Evolutionary conservation across 495 filamentous ascomycete species (phyloP).

Genomic region (Hapsidospora chrysogenum): DNA sequence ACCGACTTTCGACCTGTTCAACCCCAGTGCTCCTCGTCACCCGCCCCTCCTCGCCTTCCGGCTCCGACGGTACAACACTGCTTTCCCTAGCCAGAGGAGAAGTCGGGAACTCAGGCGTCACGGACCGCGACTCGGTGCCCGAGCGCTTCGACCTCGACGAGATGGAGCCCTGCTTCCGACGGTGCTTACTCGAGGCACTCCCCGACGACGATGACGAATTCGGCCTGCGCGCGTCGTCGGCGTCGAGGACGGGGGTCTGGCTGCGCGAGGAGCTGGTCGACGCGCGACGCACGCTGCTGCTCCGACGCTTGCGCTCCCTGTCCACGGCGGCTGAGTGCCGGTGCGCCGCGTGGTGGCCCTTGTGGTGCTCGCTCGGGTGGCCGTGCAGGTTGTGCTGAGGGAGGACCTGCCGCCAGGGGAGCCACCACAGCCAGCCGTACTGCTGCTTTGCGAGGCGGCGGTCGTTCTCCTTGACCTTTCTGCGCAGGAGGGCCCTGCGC

Average conservation of each 20-base stretch:
- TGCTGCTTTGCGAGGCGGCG: constrained; percentile 46
- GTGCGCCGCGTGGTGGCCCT: constrained; percentile 18
- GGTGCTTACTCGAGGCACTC: constrained; percentile 26
- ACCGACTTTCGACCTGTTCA: no score
- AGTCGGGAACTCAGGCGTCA: constrained; percentile 31
- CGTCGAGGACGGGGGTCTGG: constrained; percentile 28
- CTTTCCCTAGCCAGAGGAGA: constrained; percentile 33
- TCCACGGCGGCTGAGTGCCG: constrained; percentile 19
- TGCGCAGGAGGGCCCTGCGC: constrained; percentile 54
- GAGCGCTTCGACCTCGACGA: constrained; percentile 15
- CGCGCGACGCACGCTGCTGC: constrained; percentile 28
- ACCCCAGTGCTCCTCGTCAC: no score
- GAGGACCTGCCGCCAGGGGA: constrained; percentile 33
- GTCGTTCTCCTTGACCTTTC: constrained; percentile 47
- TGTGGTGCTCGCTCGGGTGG: constrained; percentile 18
- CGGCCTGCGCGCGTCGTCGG: constrained; percentile 15
- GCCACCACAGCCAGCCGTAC: constrained; percentile 74
- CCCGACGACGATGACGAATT: constrained; percentile 20
- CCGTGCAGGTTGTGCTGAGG: constrained; percentile 16
- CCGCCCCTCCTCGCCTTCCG: no score
- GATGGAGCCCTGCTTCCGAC: constrained; percentile 27
- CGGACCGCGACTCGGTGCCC: constrained; percentile 25
- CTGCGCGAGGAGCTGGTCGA: constrained; percentile 28
- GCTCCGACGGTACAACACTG: no score
- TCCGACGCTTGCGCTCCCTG: constrained; percentile 27